Percentiles rank a stretch among this genome's conserved stretches.
phyloP scores from a whole-genome alignment of 1,284 basidiomycete species.

The Chalciporus sp. region DNA sequence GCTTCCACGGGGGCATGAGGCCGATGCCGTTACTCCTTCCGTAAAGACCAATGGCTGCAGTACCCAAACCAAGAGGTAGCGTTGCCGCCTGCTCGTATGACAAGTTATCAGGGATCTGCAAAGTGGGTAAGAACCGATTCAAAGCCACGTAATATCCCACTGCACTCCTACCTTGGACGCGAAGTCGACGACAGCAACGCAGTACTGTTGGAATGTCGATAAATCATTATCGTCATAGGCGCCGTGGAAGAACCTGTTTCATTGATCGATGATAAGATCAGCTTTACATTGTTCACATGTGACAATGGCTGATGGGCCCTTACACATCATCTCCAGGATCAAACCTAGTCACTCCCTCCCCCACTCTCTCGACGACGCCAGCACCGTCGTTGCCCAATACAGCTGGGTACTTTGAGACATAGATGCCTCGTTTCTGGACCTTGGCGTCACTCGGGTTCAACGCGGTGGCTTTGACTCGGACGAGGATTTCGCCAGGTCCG shows the following conservation, averaged over 20 bases:
- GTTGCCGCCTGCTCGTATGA: constrained; percentile 37
- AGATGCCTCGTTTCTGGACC: constrained; percentile 35
- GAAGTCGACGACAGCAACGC: constrained; percentile 42
- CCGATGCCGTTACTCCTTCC: constrained; percentile 36
- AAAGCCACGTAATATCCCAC: not conserved
- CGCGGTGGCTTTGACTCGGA: constrained; percentile 43
- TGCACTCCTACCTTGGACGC: constrained; percentile 41
- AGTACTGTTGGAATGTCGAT: constrained; percentile 54
- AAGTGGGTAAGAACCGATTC: constrained; percentile 8
- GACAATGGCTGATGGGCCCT: constrained; percentile 17
- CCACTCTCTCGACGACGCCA: constrained; percentile 57
- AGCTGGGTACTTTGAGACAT: constrained; percentile 42
- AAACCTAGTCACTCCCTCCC: constrained; percentile 51
- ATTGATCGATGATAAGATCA: constrained; percentile 23
- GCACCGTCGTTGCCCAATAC: constrained; percentile 60
- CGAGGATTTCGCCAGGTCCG: constrained; percentile 42
- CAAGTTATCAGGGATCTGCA: constrained; percentile 35
- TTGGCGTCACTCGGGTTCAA: constrained; percentile 47
- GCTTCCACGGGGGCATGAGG: constrained; percentile 36
- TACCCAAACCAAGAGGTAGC: constrained; percentile 32
- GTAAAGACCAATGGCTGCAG: constrained; percentile 35
- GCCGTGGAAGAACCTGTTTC: constrained; percentile 44
- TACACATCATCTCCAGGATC: constrained; percentile 62
- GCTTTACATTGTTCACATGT: constrained; percentile 8
- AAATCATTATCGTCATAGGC: constrained; percentile 38